These are phyloP conservation scores for Chlamydomonas sphaeroides DNA, from an alignment of 139 green algal species.

Conservation along the genomic window DNA sequence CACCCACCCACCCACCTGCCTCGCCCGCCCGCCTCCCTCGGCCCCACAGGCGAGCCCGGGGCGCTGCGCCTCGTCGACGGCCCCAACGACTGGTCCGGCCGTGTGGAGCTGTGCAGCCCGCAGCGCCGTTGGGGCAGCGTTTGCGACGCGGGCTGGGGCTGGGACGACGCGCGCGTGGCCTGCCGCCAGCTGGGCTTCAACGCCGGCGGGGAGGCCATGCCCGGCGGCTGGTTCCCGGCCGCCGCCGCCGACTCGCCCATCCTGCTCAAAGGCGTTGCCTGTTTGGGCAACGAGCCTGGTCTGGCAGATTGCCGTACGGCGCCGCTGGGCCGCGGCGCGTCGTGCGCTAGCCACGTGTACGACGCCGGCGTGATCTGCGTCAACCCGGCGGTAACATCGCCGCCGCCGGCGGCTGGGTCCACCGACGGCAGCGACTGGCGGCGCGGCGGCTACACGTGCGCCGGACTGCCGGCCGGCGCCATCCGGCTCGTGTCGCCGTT, in stretches of 20 bases:
- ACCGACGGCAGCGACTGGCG: conserved; percentile 26
- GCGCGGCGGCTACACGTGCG: background rate
- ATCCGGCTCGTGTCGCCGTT: background rate
- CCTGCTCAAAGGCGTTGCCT: background rate
- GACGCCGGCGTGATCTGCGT: conserved; percentile 21
- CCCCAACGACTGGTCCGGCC: conserved; percentile 23
- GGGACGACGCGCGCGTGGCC: conserved; percentile 33
- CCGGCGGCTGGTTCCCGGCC: conserved; percentile 12
- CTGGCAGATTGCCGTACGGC: background rate
- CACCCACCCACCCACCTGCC: no score
- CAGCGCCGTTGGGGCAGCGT: conserved; percentile 15
- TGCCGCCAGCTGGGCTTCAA: conserved; percentile 30
- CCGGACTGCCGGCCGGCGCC: background rate
- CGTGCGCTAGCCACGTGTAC: background rate
- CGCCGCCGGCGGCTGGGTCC: background rate
- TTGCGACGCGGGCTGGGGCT: conserved; percentile 16
- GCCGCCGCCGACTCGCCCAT: background rate
- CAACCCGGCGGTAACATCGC: background rate
- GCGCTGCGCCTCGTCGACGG: background rate
- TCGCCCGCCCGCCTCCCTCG: no score
- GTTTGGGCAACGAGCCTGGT: background rate
- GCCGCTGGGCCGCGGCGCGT: no score
- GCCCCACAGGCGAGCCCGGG: background rate
- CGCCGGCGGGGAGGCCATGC: conserved; percentile 15
- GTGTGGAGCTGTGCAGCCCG: background rate